Evolutionary conservation across 805 yeast species (phyloP).

Genomic region (Komagataella populi): DNA sequence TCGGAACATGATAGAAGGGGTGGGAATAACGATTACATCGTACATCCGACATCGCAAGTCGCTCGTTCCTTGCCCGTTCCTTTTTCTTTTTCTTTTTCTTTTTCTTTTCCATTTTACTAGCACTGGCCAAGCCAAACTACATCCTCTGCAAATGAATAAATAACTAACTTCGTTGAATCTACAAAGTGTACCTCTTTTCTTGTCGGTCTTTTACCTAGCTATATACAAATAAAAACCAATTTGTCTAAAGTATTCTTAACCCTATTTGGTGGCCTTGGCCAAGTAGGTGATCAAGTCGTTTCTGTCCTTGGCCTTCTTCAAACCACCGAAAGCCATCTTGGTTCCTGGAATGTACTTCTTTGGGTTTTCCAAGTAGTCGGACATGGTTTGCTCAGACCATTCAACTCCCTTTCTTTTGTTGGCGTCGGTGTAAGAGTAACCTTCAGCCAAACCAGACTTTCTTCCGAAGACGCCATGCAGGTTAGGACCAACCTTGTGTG

Average conservation of each 20-base stretch:
- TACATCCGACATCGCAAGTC: not conserved
- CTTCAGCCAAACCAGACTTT: slow-evolving; percentile 81
- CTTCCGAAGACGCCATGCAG: slow-evolving; percentile 92
- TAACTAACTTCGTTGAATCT: not conserved
- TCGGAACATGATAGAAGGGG: not conserved
- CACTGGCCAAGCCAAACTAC: not conserved
- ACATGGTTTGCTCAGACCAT: slow-evolving; percentile 82
- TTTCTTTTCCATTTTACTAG: not conserved
- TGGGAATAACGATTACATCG: not conserved
- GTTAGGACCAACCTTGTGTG: slow-evolving; percentile 98
- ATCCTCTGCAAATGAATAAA: not conserved
- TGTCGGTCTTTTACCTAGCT: not conserved
- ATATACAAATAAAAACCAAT: not conserved
- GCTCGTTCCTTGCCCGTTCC: not conserved
- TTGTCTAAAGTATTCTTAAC: not conserved
- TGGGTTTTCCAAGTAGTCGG: slow-evolving; percentile 97
- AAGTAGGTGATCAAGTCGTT: slow-evolving; percentile 90
- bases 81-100: not conserved
- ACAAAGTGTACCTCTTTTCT: not conserved
- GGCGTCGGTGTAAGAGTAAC: slow-evolving; percentile 96
- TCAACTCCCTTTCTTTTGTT: slow-evolving; percentile 89
- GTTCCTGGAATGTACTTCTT: slow-evolving; percentile 99
- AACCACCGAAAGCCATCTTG: slow-evolving; percentile 99
- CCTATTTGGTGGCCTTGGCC: slow-evolving; percentile 34
- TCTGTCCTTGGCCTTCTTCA: slow-evolving; percentile 98